Evolutionary conservation across 352 stramenopile species (phyloP), one percentile per base, ranked within the genome.

Genomic region (Globisporangium alternatum): DNA sequence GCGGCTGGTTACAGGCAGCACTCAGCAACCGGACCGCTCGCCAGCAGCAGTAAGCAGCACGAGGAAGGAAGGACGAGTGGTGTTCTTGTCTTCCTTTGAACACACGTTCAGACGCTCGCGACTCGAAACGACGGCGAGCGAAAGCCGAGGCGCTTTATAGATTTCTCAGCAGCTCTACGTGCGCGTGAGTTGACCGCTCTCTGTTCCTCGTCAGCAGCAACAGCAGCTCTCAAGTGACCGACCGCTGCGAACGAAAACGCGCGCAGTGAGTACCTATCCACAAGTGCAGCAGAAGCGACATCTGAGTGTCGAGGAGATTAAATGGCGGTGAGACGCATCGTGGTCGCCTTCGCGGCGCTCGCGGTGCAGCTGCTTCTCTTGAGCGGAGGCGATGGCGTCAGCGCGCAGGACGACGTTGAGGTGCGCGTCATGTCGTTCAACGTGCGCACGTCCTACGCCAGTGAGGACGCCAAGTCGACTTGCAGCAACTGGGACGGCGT

Each of bases 361-460:
- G 45, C 45, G 3, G 55, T 52, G 17, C 33, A 53, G 39, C 28
- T 53, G 39, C 30, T 56, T 22, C 30, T 56, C 51, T 43, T 59
- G n/a, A 22, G 37, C 6, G 7, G n/a, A 25, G 48, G 25, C 25
- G 25, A 51, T 5, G 19, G n/a, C 9, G 62, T 25, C 9, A 19
- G n/a, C 9, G 62, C 54, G 6, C 53, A 68, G 35, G 62, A 62
- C 15, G 78, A 86, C 53, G 74, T 90, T 37, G 22, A 78, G 41
- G 76, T 88, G 43, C 77, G 81, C 56, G 71, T 85, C 37, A 81
- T 91, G 83, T 86, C 80, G 51, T 94, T 94, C 70, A 94, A 94
- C 65, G 72, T 94, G 43, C 85, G 83, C 66, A 94, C 83, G 12
- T 90, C 80, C 28, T 69, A 80, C 25, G 85, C 85, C 1, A 67